A percentile compares a stretch with the other conserved stretches of the same genome.
Conservation (phyloP, 768 basidiomycete genomes). For the Pleurotus tuoliensis region DNA sequence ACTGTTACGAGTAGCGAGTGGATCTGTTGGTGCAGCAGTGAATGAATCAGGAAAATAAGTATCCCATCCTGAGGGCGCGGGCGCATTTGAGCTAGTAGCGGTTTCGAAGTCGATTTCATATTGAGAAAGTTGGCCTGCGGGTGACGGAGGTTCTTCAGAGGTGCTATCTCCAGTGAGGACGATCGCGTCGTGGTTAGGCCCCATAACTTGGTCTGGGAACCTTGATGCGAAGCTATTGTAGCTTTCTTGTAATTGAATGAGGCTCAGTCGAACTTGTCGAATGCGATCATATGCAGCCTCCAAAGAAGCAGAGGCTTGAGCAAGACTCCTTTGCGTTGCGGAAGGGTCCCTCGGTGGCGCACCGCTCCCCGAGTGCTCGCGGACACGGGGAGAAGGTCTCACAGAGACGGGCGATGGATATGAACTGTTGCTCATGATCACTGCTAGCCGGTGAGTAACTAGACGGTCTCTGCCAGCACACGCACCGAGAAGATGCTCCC, state of each 20-base stretch:
- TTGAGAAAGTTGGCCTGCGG: conserved; percentile 1
- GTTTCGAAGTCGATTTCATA: background rate
- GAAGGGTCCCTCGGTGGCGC: conserved; percentile 12
- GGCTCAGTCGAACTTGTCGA: conserved; percentile 48
- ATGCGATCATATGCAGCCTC: conserved; percentile 54
- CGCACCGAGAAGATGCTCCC: too few species aligned
- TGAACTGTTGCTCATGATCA: conserved; percentile 21
- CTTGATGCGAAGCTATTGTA: conserved; percentile 10
- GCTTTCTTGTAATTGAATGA: conserved; percentile 39
- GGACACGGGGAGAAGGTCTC: conserved; percentile 15
- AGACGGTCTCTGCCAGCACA: too few species aligned
- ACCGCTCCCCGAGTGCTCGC: conserved; percentile 9
- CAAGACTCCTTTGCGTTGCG: conserved; percentile 35
- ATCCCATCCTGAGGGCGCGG: background rate
- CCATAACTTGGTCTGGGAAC: conserved; percentile 25
- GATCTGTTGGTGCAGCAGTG: conserved; percentile 3
- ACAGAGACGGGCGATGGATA: conserved; percentile 27
- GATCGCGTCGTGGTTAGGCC: conserved; percentile 37
- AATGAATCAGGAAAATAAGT: background rate
- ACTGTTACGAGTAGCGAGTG: conserved; percentile 10
- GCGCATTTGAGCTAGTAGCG: background rate
- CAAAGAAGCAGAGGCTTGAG: conserved; percentile 49
- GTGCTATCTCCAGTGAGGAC: conserved; percentile 22
- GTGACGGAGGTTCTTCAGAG: background rate
- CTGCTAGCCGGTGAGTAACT: background rate